phyloP scores from a whole-genome alignment of 1,284 basidiomycete genomes.

The Pascua sp. region DNA sequence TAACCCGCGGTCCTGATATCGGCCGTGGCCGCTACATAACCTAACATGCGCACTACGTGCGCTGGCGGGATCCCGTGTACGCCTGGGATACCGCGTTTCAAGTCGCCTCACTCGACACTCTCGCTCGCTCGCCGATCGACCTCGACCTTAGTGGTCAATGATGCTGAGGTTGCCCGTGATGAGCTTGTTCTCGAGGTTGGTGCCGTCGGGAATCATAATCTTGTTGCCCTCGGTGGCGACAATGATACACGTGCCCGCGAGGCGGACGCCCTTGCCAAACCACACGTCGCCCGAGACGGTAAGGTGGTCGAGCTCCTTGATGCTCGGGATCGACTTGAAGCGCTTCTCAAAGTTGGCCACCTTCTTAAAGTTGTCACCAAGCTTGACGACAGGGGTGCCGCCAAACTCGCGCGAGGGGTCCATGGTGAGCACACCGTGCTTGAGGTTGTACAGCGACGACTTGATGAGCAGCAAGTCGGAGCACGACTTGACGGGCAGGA shows the following conservation, averaged over 20 bases:
- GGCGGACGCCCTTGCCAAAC: conserved; percentile 88
- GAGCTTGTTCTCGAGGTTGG: conserved; percentile 82
- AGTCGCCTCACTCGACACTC: background rate
- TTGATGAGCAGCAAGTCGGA: conserved; percentile 93
- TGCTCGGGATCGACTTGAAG: conserved; percentile 88
- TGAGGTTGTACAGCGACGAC: conserved; percentile 90
- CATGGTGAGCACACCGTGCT: conserved; percentile 92
- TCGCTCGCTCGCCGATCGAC: background rate
- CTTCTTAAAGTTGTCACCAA: conserved; percentile 74
- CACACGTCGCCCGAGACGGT: conserved; percentile 95
- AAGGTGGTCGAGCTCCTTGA: conserved; percentile 90
- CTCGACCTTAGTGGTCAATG: conserved; percentile 52
- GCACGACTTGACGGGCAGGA: conserved; percentile 85
- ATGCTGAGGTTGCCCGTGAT: conserved; percentile 59
- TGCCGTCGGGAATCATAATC: conserved; percentile 94
- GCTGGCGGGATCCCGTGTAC: too few species aligned
- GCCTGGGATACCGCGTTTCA: background rate
- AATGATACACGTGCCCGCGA: conserved; percentile 82
- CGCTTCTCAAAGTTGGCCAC: conserved; percentile 93
- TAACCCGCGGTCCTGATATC: too few species aligned
- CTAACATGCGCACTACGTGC: too few species aligned
- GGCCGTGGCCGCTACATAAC: too few species aligned
- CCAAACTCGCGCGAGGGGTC: conserved; percentile 85
- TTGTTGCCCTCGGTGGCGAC: conserved; percentile 90
- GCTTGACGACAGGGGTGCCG: conserved; percentile 94